Evolutionary conservation across 208 protist species (phyloP).

Genomic region (Leishmania guyanensis): DNA sequence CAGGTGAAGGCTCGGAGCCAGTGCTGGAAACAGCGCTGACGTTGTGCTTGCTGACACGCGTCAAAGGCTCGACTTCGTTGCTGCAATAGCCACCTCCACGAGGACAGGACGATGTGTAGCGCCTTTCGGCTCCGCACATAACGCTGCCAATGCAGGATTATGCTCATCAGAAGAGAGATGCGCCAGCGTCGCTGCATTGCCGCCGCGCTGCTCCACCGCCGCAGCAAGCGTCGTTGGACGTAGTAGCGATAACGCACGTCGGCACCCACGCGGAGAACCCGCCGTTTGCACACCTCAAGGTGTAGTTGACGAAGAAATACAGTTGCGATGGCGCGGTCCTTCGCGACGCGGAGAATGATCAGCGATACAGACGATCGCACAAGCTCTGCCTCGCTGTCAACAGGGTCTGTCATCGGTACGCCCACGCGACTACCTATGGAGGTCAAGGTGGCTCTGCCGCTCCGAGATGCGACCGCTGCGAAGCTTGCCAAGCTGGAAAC

Average conservation of each 20-base stretch:
- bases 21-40: constrained; percentile 28
- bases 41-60: not conserved
- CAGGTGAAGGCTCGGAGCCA: constrained; percentile 30
- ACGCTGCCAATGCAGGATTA: constrained; percentile 35
- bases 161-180: not conserved
- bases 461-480: not conserved
- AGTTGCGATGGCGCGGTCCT: constrained; percentile 51
- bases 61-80: constrained; percentile 21
- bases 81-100: constrained; percentile 20
- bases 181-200: constrained; percentile 1
- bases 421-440: not conserved
- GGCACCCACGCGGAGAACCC: constrained; percentile 35
- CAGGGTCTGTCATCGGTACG: not conserved
- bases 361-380: constrained; percentile 54
- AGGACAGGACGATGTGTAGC: constrained; percentile 2
- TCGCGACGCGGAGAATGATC: constrained; percentile 62
- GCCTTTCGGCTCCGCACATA: constrained; percentile 7
- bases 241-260: constrained; percentile 68
- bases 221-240: constrained; percentile 48
- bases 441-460: not conserved
- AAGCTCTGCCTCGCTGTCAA: constrained; percentile 5
- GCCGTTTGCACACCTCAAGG: constrained; percentile 39
- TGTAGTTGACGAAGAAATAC: constrained; percentile 68
- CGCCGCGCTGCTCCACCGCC: constrained; percentile 28
- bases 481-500: constrained; percentile 14